Evolutionary conservation across 306 rosid genomes (phyloP), one percentile per base, ranked within the genome.

Genomic region (Rubus parviflorus): DNA sequence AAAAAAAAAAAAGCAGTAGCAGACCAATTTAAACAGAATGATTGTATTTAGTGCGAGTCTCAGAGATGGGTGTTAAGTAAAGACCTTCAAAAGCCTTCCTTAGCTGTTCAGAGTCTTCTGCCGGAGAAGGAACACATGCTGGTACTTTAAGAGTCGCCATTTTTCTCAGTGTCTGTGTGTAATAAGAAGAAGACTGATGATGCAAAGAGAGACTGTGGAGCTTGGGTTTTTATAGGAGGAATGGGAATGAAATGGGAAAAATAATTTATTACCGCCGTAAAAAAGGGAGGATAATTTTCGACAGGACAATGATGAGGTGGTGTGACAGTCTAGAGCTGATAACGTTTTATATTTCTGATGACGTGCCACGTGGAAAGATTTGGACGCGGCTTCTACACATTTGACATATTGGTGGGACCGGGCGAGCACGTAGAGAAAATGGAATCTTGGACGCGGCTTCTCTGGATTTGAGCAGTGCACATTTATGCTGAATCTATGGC

Each of bases 61-160:
- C 22, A 46, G 73, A 68, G 8, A n/a, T 8, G 67, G 6, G 61
- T 35, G 61, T 30, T 8, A 5, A 49, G 61, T 70, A n/a, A 41
- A 57, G 67, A 73, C 68, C 68, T 14, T 15, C 77, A 57, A 73
- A 73, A 22, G 77, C 77, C 60, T 73, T 73, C 68, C 35, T 22
- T 38, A 73, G 67, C 49, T 73, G 77, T 22, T 57, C 68, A 7
- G 56, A 19, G 42, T 73, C 77, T 30, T 73, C 77, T 3, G 35
- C 68, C 7, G 68, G 54, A 41, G 77, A 73, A 42, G 77, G 77
- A 57, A 73, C 77, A 20, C 48, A 47, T 13, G 51, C 42, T 57
- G 77, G 77, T 15, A 73, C 77, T 14, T 61, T 46, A 43, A 58
- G 53, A 15, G 68, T 73, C 22, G 68, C 56, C 77, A 73, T 73